A percentile compares a stretch with the other conserved stretches of the same genome.
phyloP scores from a whole-genome alignment of 1,284 basidiomycete species.

The Ceratobasidium sp. region DNA sequence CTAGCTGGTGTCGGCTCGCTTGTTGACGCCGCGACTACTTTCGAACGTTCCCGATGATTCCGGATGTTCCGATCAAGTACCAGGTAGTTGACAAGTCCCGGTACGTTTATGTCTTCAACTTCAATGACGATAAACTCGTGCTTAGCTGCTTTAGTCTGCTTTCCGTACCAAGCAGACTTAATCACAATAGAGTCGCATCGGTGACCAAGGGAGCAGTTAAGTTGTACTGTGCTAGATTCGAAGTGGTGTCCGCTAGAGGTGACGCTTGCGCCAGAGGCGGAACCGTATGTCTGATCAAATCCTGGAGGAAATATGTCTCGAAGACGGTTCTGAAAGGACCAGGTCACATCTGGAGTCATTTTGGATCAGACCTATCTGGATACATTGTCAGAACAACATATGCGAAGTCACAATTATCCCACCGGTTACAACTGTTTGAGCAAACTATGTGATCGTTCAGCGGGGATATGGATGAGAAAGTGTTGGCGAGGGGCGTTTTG shows the following conservation, averaged over 20 bases:
- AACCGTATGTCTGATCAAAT: background rate
- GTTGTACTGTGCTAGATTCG: background rate
- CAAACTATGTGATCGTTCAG: no score
- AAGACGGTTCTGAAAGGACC: background rate
- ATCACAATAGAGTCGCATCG: background rate
- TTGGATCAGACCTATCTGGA: no score
- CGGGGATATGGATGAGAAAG: no score
- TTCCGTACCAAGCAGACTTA: conserved; percentile 10
- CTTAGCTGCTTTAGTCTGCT: background rate
- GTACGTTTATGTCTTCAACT: background rate
- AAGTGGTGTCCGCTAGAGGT: background rate
- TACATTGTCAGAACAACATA: no score
- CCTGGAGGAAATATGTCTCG: conserved; percentile 21
- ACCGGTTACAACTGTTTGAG: no score
- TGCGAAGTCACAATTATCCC: no score
- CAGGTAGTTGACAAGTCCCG: conserved; percentile 5
- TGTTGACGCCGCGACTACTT: background rate
- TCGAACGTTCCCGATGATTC: background rate
- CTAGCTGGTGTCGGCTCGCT: background rate
- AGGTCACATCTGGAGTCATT: background rate
- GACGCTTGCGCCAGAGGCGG: no score
- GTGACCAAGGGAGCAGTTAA: background rate
- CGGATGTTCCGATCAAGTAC: background rate
- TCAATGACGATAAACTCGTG: conserved; percentile 27
- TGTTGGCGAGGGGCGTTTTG: no score